Conservation (phyloP, 2,329 filamentous ascomycete genomes). For the Calonectria naviculata region DNA sequence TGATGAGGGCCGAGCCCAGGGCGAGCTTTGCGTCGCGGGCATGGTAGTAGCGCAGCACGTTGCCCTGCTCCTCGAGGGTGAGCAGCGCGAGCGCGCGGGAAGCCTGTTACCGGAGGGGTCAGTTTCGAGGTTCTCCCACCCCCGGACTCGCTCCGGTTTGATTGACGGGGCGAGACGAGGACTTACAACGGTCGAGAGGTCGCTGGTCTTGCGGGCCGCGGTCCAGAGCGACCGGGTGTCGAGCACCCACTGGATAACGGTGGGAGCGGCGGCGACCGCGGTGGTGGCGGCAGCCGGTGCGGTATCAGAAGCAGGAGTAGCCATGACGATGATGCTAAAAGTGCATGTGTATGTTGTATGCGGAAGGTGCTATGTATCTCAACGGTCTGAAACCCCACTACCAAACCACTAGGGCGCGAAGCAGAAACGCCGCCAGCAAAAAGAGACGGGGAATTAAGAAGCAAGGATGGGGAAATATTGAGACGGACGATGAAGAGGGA, state of each 20-base stretch:
- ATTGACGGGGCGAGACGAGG: neutral
- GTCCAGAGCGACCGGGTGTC: constrained; percentile 71
- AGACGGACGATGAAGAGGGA: too few species aligned
- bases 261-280: constrained; percentile 34
- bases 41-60: constrained; percentile 71
- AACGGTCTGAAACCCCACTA: too few species aligned
- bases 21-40: constrained; percentile 80
- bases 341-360: too few species aligned
- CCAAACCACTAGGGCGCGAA: too few species aligned
- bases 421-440: too few species aligned
- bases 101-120: constrained; percentile 63
- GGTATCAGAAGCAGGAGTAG: neutral
- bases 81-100: constrained; percentile 65
- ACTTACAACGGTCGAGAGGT: constrained; percentile 60
- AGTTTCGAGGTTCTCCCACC: too few species aligned
- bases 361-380: too few species aligned
- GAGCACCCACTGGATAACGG: constrained; percentile 70
- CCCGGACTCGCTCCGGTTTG: too few species aligned
- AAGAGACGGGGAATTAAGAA: too few species aligned
- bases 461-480: too few species aligned
- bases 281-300: too few species aligned
- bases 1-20: constrained; percentile 78
- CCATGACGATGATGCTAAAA: constrained; percentile 17
- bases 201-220: constrained; percentile 58
- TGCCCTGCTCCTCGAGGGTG: constrained; percentile 63